Percentiles rank a stretch among this genome's conserved stretches.
Conservation (phyloP, 179 eudicot species). For the Beta macrorhiza region DNA sequence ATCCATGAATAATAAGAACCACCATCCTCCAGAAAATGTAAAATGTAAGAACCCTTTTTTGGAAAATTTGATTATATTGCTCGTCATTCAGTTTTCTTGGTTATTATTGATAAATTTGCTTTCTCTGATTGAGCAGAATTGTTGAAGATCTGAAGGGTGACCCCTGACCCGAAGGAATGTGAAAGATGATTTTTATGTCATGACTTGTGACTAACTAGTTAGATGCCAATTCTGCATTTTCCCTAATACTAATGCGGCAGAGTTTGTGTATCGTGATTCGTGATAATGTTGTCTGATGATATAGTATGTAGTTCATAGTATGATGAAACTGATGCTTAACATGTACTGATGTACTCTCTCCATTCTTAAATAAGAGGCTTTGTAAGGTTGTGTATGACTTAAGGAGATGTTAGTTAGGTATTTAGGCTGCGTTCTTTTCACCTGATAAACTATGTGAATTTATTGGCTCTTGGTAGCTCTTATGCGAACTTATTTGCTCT, state of each 20-base stretch:
- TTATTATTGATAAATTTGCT: background rate
- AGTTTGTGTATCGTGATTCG: background rate
- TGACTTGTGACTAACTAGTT: background rate
- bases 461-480: background rate
- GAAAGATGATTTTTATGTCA: background rate
- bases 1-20: conserved; percentile 25
- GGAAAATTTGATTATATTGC: background rate
- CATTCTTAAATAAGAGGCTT: background rate
- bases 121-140: conserved; percentile 21
- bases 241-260: too few relatives aligned
- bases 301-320: background rate
- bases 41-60: conserved; percentile 28
- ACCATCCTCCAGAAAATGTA: conserved; percentile 21
- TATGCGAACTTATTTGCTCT: background rate
- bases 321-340: background rate
- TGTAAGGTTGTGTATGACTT: background rate
- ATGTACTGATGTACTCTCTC: background rate
- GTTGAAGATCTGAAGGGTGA: conserved; percentile 4
- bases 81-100: background rate
- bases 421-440: too few relatives aligned
- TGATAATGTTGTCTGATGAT: background rate
- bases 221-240: conserved; percentile 13
- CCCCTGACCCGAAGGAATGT: conserved; percentile 4
- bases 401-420: background rate
- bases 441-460: too few relatives aligned